Base-by-base conservation (phyloP, 371 early-diverging fungal genomes). In the Mortierella sp. region DNA sequence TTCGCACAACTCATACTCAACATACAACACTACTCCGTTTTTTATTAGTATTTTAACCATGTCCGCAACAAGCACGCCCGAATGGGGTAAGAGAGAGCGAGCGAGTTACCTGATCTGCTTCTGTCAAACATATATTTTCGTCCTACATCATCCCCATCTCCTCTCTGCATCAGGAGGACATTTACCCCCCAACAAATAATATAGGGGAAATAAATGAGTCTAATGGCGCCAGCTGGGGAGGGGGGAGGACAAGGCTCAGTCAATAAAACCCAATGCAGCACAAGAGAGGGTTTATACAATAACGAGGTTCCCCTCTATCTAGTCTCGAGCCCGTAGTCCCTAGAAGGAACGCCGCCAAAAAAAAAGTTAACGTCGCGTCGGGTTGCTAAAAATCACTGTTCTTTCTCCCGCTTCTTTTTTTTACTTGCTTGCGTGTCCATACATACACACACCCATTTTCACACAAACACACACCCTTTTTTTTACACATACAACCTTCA, bases 51-150 rank as follows among this genome's bases (percentile, higher is more conserved):
- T 71, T 65, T 38, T 68, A 70, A 71, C 73, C 80, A 84, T 84
- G 84, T 72, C 84, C 60, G 47, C 77, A 71, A 63, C 84, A 63
- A 31, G 80, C 80, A 34, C 77, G 34, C 84, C 80, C 26, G 57
- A 70, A 54, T 84, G 84, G 84, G 84, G 84, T 80, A 84, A 84
- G 84, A 21, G n/a, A 55, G 9, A 16, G 7, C 13, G 63, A 38
- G 24, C 28, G 26, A n/a, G 50, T 14, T 50, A 63, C 16, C 63
- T 63, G 63, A 63, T 63, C 63, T 63, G 63, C 38, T 31, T 16
- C 34, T 38, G 9, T 26, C 28, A 21, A 6, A 68, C 31, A 31
- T 63, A 2, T 63, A 31, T 63, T 31, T 31, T 31, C 26, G 34
- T 16, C 34, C 14, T 55, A 55, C 55, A 13, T 28, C 50, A 50